phyloP scores from a whole-genome alignment of 208 protist species.

The Trypanosoma rangeli region DNA sequence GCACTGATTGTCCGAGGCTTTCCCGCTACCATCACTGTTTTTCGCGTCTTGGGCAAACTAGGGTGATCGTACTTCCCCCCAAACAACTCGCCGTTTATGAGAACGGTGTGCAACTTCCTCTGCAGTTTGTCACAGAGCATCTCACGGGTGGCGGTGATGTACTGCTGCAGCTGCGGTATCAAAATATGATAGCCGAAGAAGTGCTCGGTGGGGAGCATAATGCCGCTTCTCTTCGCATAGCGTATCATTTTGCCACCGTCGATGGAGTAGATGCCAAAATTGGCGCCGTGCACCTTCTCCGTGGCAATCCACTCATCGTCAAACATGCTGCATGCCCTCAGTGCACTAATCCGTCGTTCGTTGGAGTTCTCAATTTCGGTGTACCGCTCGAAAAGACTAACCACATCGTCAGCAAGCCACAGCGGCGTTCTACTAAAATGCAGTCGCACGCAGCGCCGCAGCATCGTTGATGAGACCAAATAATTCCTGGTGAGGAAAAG shows the following conservation, averaged over 20 bases:
- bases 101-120: slow-evolving; percentile 40
- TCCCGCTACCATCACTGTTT: slow-evolving; percentile 56
- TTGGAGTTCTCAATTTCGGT: slow-evolving; percentile 85
- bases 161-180: slow-evolving; percentile 60
- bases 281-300: slow-evolving; percentile 89
- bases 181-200: slow-evolving; percentile 89
- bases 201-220: slow-evolving; percentile 74
- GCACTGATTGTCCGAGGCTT: slow-evolving; percentile 44
- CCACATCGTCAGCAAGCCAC: slow-evolving; percentile 31
- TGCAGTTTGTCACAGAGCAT: slow-evolving; percentile 39
- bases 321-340: slow-evolving; percentile 46
- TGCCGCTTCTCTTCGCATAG: slow-evolving; percentile 81
- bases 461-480: slow-evolving; percentile 16
- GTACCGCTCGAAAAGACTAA: slow-evolving; percentile 73
- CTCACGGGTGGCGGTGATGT: slow-evolving; percentile 38
- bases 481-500: not conserved
- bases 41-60: slow-evolving; percentile 39
- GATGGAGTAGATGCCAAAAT: slow-evolving; percentile 87
- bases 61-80: slow-evolving; percentile 89
- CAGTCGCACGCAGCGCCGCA: slow-evolving; percentile 15
- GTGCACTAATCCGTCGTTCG: slow-evolving; percentile 52
- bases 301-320: slow-evolving; percentile 89
- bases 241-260: slow-evolving; percentile 50
- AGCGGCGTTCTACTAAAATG: slow-evolving; percentile 28
- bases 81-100: slow-evolving; percentile 87